Percentiles rank a stretch among this genome's conserved stretches.
Evolutionary conservation across 2,329 filamentous ascomycete species (phyloP).

Genomic region (Neonectria coccinea): DNA sequence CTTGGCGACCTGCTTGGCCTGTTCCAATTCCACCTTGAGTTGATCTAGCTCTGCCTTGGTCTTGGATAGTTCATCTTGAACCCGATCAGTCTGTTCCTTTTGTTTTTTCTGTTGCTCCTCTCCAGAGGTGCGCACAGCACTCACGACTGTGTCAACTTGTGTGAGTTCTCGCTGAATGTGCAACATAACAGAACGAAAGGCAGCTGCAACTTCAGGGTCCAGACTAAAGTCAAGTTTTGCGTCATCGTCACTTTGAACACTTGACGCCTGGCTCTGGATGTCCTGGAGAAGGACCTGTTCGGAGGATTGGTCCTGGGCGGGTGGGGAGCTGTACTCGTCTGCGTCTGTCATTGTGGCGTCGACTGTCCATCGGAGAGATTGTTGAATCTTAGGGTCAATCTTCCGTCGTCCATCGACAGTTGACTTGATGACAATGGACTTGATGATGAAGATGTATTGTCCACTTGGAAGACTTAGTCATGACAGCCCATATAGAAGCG

Average conservation of each 20-base stretch:
- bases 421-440: constrained; percentile 45
- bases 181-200: constrained; percentile 50
- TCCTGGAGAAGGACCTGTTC: constrained; percentile 3
- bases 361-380: constrained; percentile 48
- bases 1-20: constrained; percentile 40
- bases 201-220: constrained; percentile 50
- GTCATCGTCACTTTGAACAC: constrained; percentile 34
- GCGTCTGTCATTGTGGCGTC: constrained; percentile 23
- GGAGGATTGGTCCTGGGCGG: neutral
- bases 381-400: constrained; percentile 49
- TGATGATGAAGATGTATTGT: constrained; percentile 51
- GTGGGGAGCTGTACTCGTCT: constrained; percentile 5
- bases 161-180: constrained; percentile 51
- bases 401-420: constrained; percentile 37
- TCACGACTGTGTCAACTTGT: constrained; percentile 41
- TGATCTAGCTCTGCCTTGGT: constrained; percentile 42
- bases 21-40: constrained; percentile 37
- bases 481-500: neutral
- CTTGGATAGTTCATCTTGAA: constrained; percentile 40
- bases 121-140: neutral
- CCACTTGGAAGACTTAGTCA: constrained; percentile 44
- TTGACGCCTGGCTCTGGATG: constrained; percentile 1
- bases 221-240: constrained; percentile 50
- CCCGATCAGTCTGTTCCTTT: neutral
- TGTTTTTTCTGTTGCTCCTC: constrained; percentile 44